Evolutionary conservation across 1,139 yeast genomes (phyloP).

Genomic region (Scheffersomyces segobiensis): DNA sequence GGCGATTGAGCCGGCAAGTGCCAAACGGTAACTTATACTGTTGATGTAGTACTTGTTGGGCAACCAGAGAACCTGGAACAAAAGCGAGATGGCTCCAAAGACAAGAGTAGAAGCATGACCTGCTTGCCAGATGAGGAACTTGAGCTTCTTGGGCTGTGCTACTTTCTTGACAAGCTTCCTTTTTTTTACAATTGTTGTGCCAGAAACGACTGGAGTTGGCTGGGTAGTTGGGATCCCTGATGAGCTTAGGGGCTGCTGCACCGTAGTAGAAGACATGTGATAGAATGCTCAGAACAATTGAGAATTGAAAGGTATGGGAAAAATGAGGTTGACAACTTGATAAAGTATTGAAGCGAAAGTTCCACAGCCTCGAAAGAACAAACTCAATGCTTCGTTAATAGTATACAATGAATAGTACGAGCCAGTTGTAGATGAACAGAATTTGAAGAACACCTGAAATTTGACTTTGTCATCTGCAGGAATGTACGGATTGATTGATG

Average conservation of each 20-base stretch:
- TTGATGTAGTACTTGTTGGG: constrained; percentile 46
- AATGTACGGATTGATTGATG: background rate
- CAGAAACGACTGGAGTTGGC: background rate
- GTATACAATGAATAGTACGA: background rate
- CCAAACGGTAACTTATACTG: constrained; percentile 49
- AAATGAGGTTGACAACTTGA: background rate
- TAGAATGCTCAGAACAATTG: background rate
- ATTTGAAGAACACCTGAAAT: background rate
- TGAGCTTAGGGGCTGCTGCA: background rate
- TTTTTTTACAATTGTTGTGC: constrained; percentile 15
- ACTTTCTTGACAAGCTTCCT: constrained; percentile 42
- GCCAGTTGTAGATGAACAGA: background rate
- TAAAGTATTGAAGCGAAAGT: background rate
- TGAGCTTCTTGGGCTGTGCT: constrained; percentile 37
- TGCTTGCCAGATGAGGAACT: constrained; percentile 57
- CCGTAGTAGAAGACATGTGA: background rate
- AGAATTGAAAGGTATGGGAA: background rate
- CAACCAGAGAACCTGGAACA: constrained; percentile 49
- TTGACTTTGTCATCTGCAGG: background rate
- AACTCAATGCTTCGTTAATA: background rate
- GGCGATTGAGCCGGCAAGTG: constrained; percentile 56
- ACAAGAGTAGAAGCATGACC: constrained; percentile 57
- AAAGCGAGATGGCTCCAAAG: constrained; percentile 50
- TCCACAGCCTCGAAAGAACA: background rate
- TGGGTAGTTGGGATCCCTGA: background rate